Percentiles rank a stretch among this genome's conserved stretches.
Conservation (phyloP, 2,329 filamentous ascomycete genomes). For the Dryadomyces quercivorus region DNA sequence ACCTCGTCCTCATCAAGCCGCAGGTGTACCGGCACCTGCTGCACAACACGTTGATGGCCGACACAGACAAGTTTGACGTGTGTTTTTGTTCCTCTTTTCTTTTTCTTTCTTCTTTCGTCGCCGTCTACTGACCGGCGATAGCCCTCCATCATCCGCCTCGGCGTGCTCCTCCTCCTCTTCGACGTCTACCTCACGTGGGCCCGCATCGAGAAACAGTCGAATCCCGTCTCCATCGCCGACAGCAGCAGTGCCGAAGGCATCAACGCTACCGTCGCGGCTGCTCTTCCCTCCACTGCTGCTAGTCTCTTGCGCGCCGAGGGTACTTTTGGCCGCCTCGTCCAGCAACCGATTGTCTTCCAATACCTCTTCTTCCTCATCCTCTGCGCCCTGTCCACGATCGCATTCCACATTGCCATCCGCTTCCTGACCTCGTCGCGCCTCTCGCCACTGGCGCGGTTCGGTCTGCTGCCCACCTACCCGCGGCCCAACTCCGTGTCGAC, state of each 20-base stretch:
- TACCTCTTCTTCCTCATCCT: conserved; percentile 76
- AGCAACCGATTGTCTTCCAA: conserved; percentile 64
- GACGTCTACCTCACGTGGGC: conserved; percentile 98
- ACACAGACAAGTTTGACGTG: conserved; percentile 58
- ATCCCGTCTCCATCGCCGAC: conserved; percentile 4
- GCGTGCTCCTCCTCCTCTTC: conserved; percentile 81
- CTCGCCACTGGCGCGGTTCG: conserved; percentile 41
- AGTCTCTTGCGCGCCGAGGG: conserved; percentile 14
- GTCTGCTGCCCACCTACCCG: conserved; percentile 50
- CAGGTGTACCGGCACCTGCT: conserved; percentile 94
- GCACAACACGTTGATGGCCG: conserved; percentile 76
- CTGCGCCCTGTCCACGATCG: conserved; percentile 67
- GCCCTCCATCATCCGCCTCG: conserved; percentile 84
- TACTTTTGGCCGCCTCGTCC: conserved; percentile 45
- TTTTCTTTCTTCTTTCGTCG: not conserved
- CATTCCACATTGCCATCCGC: conserved; percentile 84
- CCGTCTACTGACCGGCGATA: conserved; percentile 21
- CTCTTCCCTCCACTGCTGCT: not conserved
- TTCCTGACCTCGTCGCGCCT: conserved; percentile 56
- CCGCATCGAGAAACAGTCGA: conserved; percentile 76
- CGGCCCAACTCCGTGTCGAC: conserved; percentile 71
- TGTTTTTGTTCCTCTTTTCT: conserved; percentile 14
- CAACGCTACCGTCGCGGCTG: not conserved
- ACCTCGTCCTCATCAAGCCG: conserved; percentile 92
- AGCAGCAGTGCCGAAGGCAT: not conserved